Evolutionary conservation across 495 filamentous ascomycete species (phyloP).

Genomic region (Aspergillus hancockii): DNA sequence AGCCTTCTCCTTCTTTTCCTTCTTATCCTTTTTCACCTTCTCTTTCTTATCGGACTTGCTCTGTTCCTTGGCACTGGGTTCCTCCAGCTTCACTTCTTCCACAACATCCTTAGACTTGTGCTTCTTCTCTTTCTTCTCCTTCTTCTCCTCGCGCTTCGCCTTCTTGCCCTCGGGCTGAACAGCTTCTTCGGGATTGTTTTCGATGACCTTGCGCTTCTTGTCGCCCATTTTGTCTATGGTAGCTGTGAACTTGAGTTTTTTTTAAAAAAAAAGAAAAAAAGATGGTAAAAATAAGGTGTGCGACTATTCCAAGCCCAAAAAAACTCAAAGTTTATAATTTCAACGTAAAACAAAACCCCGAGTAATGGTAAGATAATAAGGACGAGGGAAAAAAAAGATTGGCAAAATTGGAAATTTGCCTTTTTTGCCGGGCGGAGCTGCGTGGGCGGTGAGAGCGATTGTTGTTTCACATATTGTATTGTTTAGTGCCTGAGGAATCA

Average conservation of each 20-base stretch:
- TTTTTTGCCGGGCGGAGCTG: constrained; percentile 26
- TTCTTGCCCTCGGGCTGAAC: constrained; percentile 42
- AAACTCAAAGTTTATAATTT: background rate
- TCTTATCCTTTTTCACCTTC: constrained; percentile 23
- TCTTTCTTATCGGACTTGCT: constrained; percentile 25
- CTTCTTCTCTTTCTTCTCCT: constrained; percentile 34
- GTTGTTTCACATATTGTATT: background rate
- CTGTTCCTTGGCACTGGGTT: constrained; percentile 16
- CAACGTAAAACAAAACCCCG: background rate
- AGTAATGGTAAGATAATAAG: background rate
- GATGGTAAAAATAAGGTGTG: background rate
- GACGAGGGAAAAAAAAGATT: constrained; percentile 2
- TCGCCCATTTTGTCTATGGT: constrained; percentile 35
- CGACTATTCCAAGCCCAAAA: background rate
- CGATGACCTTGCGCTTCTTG: constrained; percentile 48
- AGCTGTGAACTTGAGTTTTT: background rate
- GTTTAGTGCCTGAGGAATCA: background rate
- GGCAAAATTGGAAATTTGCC: constrained; percentile 20
- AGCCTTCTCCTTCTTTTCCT: constrained; percentile 26
- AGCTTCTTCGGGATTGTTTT: constrained; percentile 24
- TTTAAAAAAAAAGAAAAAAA: background rate
- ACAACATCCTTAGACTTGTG: constrained; percentile 19
- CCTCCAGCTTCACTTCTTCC: constrained; percentile 20
- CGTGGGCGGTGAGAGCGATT: constrained; percentile 9
- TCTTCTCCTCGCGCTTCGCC: constrained; percentile 38